Percentiles rank a stretch among this genome's conserved stretches.
Evolutionary conservation across 75 land plant species (phyloP).

Genomic region (Sequoiadendron giganteum): DNA sequence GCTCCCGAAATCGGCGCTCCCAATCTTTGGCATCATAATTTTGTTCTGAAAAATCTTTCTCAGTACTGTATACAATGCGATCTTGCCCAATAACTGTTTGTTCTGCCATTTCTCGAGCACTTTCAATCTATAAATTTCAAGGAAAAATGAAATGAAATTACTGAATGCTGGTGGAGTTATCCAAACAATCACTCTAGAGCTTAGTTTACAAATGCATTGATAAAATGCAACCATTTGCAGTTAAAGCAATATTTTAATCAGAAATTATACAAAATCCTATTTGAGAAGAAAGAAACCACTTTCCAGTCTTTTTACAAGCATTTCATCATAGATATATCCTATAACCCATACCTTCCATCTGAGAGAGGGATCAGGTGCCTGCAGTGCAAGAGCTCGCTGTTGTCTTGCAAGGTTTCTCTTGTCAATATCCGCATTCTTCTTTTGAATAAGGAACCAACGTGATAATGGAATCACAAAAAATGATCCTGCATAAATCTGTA

Average conservation of each 20-base stretch:
- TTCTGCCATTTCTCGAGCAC: constrained; percentile 79
- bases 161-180: background rate
- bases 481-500: constrained; percentile 87
- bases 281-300: constrained; percentile 4
- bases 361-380: constrained; percentile 59
- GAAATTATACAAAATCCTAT: background rate
- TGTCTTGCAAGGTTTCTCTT: constrained; percentile 70
- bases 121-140: constrained; percentile 50
- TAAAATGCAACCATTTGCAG: background rate
- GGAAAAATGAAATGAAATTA: background rate
- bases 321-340: background rate
- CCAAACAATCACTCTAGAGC: background rate
- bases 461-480: constrained; percentile 89
- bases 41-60: constrained; percentile 69
- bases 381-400: constrained; percentile 48
- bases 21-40: constrained; percentile 81
- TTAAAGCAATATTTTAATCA: background rate
- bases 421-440: constrained; percentile 64
- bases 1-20: constrained; percentile 69
- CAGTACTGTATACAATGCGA: constrained; percentile 76
- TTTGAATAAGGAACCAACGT: constrained; percentile 71
- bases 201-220: background rate
- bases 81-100: constrained; percentile 79
- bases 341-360: constrained; percentile 58
- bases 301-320: background rate